A percentile compares a stretch with the other conserved stretches of the same genome.
phyloP scores from a whole-genome alignment of 768 basidiomycete species.

The Podaxis carcinomalis region DNA sequence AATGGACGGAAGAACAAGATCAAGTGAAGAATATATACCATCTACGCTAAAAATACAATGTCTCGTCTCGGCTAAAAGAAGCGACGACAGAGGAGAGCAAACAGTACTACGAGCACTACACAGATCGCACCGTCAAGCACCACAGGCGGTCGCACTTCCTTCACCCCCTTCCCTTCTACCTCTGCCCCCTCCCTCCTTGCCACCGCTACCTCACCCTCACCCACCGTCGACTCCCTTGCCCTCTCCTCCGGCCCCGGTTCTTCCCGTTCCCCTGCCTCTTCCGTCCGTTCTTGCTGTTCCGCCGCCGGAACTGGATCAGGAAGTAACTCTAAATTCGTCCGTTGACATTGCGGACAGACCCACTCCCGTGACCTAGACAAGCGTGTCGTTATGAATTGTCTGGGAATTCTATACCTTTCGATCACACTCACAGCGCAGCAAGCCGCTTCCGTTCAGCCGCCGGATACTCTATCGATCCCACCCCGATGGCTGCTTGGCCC shows the following conservation, averaged over 20 bases:
- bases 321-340: constrained; percentile 62
- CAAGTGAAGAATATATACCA: constrained; percentile 4
- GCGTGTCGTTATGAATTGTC: neutral
- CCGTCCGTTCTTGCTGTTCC: neutral
- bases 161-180: constrained; percentile 8
- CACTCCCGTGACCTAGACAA: constrained; percentile 70
- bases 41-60: constrained; percentile 12
- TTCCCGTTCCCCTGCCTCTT: neutral
- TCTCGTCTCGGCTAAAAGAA: constrained; percentile 28
- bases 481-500: constrained; percentile 81
- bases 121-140: constrained; percentile 73
- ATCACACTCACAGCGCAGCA: constrained; percentile 58
- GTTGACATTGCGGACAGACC: constrained; percentile 71
- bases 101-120: constrained; percentile 62
- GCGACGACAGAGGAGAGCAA: constrained; percentile 65
- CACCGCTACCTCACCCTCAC: neutral
- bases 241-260: neutral
- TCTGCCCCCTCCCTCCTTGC: neutral
- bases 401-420: neutral
- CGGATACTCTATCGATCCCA: constrained; percentile 85
- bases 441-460: constrained; percentile 71
- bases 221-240: neutral
- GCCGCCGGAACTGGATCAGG: constrained; percentile 48
- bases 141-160: constrained; percentile 44
- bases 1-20: neutral